Evolutionary conservation across 2,329 filamentous ascomycete species (phyloP), one percentile per base, ranked within the genome.

Genomic region (Phaeosphaeria sp.): DNA sequence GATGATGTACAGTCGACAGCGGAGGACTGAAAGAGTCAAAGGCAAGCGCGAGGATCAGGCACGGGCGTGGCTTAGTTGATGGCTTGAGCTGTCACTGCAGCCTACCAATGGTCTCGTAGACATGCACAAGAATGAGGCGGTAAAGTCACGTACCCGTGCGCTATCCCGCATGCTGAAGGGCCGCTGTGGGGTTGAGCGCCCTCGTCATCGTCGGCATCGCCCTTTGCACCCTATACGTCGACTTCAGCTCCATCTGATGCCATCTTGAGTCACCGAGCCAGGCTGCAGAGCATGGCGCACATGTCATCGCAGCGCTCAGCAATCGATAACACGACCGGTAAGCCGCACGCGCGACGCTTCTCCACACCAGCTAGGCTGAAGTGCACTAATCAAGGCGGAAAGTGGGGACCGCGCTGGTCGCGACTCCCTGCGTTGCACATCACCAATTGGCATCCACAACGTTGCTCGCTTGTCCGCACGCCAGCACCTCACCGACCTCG

Each of bases 31-130:
- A 44, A 22, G 21, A 44, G 30, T 36, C 42, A 44, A 44, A 44
- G 42, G 21, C 42, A 15, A 44, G 18, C 10, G 30, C 27, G 27
- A 54, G 15, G 30, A 41, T 27, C 54, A 61, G 51, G 54, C 30
- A 62, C 61, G 63, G 63, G 53, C 64, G 65, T 65, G 67, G 66
- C 63, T 69, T 64, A 63, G 58, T 21, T 63, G 56, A 60, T 36
- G 54, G 55, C 56, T 62, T 58, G 57, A 60, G 63, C 51, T 65
- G 43, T 49, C 25, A 55, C 56, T 55, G 65, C 62, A 67, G 65
- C 63, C 59, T 66, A 60, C 65, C 64, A 64, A 62, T 53, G 46
- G 62, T 57, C 54, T 36, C 54, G 60, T 55, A 58, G 33, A 44
- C 33, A 44, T 55, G 54, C 54, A 58, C 47, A 47, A 52, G 41